Base-by-base conservation (phyloP, 78 protist species). In the Dictyostelium capitatum region DNA sequence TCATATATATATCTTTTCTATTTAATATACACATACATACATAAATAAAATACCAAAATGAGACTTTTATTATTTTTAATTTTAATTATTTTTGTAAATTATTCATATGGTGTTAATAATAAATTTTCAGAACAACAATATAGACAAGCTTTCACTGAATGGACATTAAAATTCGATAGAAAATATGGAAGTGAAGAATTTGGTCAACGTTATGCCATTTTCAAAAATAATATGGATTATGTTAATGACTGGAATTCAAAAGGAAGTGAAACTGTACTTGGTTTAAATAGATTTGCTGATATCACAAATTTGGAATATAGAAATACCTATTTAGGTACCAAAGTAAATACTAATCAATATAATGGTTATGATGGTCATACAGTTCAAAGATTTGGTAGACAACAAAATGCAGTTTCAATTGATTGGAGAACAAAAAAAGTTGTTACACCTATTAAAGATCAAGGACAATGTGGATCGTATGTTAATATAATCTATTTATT, bases 371-470 rank as follows among this genome's bases (percentile, higher is more conserved):
- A 80, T 53, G 72, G 47, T 17, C 32, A 23, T 15, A 19, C 74
- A 9, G 30, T 23, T 47, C 14, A 4, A 20, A 20, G 56, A 12
- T 12, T 23, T 47, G 53, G 30, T 14, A 12, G 11, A 28, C 32
- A 48, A 19, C 4, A 9, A 9, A 32, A 73, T 17, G 41, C 50
- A 62, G 25, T 10, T 10, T 62, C 82, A 15, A 46, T 94, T 8
- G 97, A 95, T 80, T 97, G 98, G 98, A 57, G 85, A 37, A 53
- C 10, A 6, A 89, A 92, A 89, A 51, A 95, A n/a, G 96, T 91
- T 20, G 97, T 96, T 6, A 56, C 96, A 8, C 90, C 93, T n/a
- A 96, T 96, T 65, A 96, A 95, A 90, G 67, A 91, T 96, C 97
- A 92, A 81, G 81, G 95, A 25, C 87, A 96, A 83, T 97, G 98